These are phyloP conservation scores for Penicillium sp. DNA, from an alignment of 2,329 filamentous ascomycete genomes.

Conservation along the genomic window DNA sequence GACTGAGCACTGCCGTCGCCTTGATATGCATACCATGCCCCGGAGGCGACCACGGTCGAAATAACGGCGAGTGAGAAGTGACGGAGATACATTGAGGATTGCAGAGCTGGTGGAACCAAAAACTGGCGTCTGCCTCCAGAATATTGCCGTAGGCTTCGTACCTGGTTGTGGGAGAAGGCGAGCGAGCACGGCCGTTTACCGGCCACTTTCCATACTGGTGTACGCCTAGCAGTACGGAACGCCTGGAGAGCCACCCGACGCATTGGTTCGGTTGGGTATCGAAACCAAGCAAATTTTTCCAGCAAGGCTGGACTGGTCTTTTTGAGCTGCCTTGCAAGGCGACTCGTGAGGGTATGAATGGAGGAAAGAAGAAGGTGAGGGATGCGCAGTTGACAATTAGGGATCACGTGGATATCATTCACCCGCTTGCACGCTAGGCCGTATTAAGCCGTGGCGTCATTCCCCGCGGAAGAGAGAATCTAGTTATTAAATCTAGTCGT, in stretches of 20 bases:
- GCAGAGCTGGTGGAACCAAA: slow-evolving; percentile 36
- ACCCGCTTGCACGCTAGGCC: slow-evolving; percentile 22
- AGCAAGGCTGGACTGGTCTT: slow-evolving; percentile 6
- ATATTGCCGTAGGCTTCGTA: slow-evolving; percentile 36
- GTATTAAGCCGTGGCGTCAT: slow-evolving; percentile 33
- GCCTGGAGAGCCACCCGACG: slow-evolving; percentile 48
- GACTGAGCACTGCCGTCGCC: slow-evolving; percentile 33
- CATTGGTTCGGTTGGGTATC: slow-evolving; percentile 38
- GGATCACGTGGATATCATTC: slow-evolving; percentile 21
- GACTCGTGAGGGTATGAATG: slow-evolving; percentile 1
- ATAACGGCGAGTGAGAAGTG: slow-evolving; percentile 49
- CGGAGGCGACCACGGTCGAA: slow-evolving; percentile 48
- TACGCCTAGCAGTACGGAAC: slow-evolving; percentile 48
- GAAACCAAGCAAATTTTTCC: slow-evolving; percentile 1
- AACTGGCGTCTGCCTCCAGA: slow-evolving; percentile 36
- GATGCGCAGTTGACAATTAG: slow-evolving; percentile 13
- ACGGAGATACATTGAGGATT: slow-evolving; percentile 50
- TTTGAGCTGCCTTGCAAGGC: neutral
- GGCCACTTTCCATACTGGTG: slow-evolving; percentile 44
- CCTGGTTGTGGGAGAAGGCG: slow-evolving; percentile 39
- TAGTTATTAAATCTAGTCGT: no score
- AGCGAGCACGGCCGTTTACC: slow-evolving; percentile 36
- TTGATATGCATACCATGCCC: slow-evolving; percentile 51
- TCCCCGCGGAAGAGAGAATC: slow-evolving; percentile 29
- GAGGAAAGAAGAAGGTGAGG: slow-evolving; percentile 2